A percentile compares a stretch with the other conserved stretches of the same genome.
Evolutionary conservation across 1,284 basidiomycete genomes (phyloP).

Genomic region (Bjerkandera adusta): DNA sequence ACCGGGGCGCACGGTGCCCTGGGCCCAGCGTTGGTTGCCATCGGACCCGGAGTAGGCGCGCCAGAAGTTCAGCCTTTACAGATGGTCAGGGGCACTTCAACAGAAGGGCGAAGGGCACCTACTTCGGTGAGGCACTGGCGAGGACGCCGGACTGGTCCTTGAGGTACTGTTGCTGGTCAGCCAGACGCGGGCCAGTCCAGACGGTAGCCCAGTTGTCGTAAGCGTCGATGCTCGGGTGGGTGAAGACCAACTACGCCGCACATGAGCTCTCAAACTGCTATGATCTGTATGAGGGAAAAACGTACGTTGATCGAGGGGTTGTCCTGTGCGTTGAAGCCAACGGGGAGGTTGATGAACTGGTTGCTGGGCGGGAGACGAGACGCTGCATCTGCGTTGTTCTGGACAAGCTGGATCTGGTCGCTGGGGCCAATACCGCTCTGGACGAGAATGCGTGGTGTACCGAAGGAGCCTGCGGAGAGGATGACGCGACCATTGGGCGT

Average conservation of each 20-base stretch:
- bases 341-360: constrained; percentile 60
- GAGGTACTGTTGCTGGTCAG: constrained; percentile 56
- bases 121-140: constrained; percentile 56
- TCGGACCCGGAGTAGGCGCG: constrained; percentile 47
- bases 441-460: constrained; percentile 59
- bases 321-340: constrained; percentile 52
- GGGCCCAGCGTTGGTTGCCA: constrained; percentile 49
- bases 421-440: constrained; percentile 60
- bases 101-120: constrained; percentile 8
- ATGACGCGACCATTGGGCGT: constrained; percentile 59
- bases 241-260: constrained; percentile 51
- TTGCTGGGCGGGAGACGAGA: constrained; percentile 46
- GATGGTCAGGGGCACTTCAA: neutral
- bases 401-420: constrained; percentile 55
- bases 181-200: constrained; percentile 49
- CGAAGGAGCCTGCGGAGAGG: constrained; percentile 55
- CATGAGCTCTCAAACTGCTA: neutral
- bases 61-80: constrained; percentile 59
- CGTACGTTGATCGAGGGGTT: constrained; percentile 64
- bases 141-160: constrained; percentile 52
- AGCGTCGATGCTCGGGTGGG: constrained; percentile 57
- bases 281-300: constrained; percentile 1
- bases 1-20: constrained; percentile 67
- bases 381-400: constrained; percentile 42
- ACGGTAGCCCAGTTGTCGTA: constrained; percentile 67